A percentile compares a stretch with the other conserved stretches of the same genome.
These are phyloP conservation scores for Ciborinia camelliae DNA, from an alignment of 2,329 filamentous ascomycete genomes.

Conservation along the genomic window DNA sequence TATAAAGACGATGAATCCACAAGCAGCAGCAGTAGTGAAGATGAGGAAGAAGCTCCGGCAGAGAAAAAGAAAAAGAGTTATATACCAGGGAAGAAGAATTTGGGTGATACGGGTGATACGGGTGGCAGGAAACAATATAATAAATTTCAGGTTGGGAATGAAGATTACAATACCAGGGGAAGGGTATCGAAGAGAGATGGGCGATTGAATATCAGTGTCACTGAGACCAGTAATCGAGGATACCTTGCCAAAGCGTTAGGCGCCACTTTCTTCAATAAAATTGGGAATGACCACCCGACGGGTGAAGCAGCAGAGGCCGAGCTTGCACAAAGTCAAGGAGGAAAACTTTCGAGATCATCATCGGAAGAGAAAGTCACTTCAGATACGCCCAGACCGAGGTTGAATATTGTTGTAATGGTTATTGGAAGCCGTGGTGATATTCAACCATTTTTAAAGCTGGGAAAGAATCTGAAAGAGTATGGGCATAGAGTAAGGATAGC, in stretches of 20 bases:
- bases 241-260: conserved; percentile 73
- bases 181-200: conserved; percentile 66
- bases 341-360: conserved; percentile 35
- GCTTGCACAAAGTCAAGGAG: conserved; percentile 15
- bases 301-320: conserved; percentile 20
- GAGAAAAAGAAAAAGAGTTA: conserved; percentile 10
- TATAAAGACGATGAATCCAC: conserved; percentile 18
- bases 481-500: conserved; percentile 75
- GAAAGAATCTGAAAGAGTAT: conserved; percentile 67
- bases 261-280: conserved; percentile 56
- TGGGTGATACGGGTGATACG: conserved; percentile 7
- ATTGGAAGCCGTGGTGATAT: conserved; percentile 78
- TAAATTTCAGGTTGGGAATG: conserved; percentile 59
- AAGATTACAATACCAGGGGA: conserved; percentile 62
- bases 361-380: conserved; percentile 24
- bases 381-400: conserved; percentile 21
- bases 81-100: conserved; percentile 1
- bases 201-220: conserved; percentile 67
- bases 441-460: conserved; percentile 75
- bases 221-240: conserved; percentile 65
- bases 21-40: conserved; percentile 28
- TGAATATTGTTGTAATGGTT: conserved; percentile 82
- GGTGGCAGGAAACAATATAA: conserved; percentile 40
- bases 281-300: conserved; percentile 33
- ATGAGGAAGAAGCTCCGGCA: conserved; percentile 21